Evolutionary conservation across 805 yeast species (phyloP), one percentile per base, ranked within the genome.

Genomic region (Scheffersomyces ergatensis): DNA sequence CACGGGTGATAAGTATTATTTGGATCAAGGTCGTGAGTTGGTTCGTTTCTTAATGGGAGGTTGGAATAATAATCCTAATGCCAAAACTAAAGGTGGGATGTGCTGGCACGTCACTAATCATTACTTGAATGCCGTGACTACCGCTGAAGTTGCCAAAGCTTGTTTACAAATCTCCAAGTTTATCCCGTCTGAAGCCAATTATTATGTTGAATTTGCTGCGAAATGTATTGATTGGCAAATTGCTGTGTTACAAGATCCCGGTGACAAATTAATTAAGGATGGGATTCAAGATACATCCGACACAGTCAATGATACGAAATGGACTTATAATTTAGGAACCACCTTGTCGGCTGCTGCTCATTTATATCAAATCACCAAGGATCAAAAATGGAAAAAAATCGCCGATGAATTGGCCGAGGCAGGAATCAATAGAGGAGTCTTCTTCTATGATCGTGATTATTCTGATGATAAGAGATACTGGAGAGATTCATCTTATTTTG

Each of bases 291-390:
- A 65, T 35, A 70, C 70, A 33, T 60, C 63, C 5, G 65, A 65
- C 32, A 54, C 62, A 19, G 65, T 69, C 9, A 76, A 80, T 49
- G 67, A 67, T 15, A 70, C 71, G 51, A 82, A 83, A 60, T 80
- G 82, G 77, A 74, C 86, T 5, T 83, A 83, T 58, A 83, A 83
- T 60, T 74, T 78, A 9, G 89, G 89, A 17, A 74, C 83, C 9
- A 78, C 88, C 0, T 51, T 83, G 25, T 74, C 82, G 9, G 78
- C 82, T 1, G 70, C 77, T 7, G 60, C 77, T 13, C 58, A 69
- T 49, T 58, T 82, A 50, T 81, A 72, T 48, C 64, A 65, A 37
- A 62, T 63, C 44, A 83, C 85, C 33, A 57, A 67, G 15, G 77
- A 80, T 41, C 56, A 63, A 11, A 64, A 73, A 51, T 82, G 83